These are phyloP conservation scores for Calonectria ilicicola DNA, from an alignment of 2,329 filamentous ascomycete genomes.

Conservation along the genomic window DNA sequence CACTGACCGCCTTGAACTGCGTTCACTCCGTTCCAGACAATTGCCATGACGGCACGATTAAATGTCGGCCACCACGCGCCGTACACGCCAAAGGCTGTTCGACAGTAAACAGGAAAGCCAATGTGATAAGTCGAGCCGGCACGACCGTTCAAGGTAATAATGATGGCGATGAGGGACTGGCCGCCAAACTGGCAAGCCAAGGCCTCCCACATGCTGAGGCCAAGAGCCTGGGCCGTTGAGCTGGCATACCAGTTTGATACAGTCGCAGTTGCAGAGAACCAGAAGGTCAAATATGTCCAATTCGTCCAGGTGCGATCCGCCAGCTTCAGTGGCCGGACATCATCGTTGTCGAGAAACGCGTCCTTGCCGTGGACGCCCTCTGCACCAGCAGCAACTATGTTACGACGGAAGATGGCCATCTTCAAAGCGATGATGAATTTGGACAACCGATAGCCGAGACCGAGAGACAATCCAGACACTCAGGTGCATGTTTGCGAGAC, in stretches of 20 bases:
- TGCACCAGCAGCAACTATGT: not conserved
- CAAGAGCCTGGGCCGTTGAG: conserved; percentile 53
- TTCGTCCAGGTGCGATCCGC: conserved; percentile 4
- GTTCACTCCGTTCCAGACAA: conserved; percentile 60
- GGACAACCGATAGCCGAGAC: not conserved
- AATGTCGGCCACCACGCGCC: conserved; percentile 59
- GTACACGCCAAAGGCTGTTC: conserved; percentile 57
- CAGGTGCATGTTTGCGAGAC: not conserved
- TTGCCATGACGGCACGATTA: conserved; percentile 57
- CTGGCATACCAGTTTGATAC: conserved; percentile 48
- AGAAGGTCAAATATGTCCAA: conserved; percentile 20
- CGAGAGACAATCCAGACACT: not conserved
- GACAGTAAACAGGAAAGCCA: conserved; percentile 55
- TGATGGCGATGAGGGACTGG: conserved; percentile 52
- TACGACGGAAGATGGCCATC: not conserved
- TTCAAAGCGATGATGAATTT: not conserved
- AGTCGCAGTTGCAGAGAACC: conserved; percentile 19
- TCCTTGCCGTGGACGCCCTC: conserved; percentile 12
- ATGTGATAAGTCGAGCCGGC: conserved; percentile 58
- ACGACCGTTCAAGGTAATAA: conserved; percentile 57
- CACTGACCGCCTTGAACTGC: conserved; percentile 49
- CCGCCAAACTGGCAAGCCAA: conserved; percentile 55
- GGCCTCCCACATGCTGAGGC: conserved; percentile 63
- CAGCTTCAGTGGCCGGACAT: conserved; percentile 9
- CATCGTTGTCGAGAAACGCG: conserved; percentile 14